Conservation (phyloP, 1,284 basidiomycete genomes). For the Apiotrichum mycotoxinovorans region DNA sequence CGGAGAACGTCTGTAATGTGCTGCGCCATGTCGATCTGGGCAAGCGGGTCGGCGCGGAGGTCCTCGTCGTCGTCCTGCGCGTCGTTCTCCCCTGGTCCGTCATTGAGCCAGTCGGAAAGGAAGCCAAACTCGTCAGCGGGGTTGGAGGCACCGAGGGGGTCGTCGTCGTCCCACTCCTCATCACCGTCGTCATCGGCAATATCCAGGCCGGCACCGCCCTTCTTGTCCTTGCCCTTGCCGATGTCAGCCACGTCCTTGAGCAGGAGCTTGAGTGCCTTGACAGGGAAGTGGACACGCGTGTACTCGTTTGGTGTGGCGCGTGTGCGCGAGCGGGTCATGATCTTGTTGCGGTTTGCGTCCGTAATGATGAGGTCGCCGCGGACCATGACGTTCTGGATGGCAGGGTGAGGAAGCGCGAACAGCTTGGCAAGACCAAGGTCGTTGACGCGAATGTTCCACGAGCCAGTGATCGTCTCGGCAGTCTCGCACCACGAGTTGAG, state of each 20-base stretch:
- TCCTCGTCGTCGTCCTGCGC: constrained; percentile 86
- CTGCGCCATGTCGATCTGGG: constrained; percentile 74
- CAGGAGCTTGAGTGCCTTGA: constrained; percentile 86
- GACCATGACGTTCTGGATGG: constrained; percentile 66
- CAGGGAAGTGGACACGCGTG: constrained; percentile 76
- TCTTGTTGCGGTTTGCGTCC: constrained; percentile 73
- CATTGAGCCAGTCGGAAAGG: constrained; percentile 55
- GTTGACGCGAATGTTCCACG: constrained; percentile 80
- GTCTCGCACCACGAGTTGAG: constrained; percentile 90
- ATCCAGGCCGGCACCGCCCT: constrained; percentile 56
- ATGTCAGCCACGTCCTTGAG: constrained; percentile 68
- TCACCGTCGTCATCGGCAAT: constrained; percentile 70
- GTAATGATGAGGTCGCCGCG: constrained; percentile 90
- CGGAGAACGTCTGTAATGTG: constrained; percentile 55
- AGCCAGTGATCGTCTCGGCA: constrained; percentile 87
- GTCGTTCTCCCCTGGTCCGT: constrained; percentile 64
- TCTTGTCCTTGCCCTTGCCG: constrained; percentile 63
- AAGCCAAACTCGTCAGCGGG: constrained; percentile 52
- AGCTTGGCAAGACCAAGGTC: constrained; percentile 76
- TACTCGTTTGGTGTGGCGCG: constrained; percentile 80
- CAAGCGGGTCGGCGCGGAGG: constrained; percentile 77
- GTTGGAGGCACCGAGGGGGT: constrained; percentile 47
- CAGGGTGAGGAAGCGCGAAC: constrained; percentile 63
- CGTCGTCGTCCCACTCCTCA: constrained; percentile 85
- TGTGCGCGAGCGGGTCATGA: constrained; percentile 90